Percentiles rank a stretch among this genome's conserved stretches.
These are phyloP conservation scores for Lithocarpus polystachyus DNA, from an alignment of 306 rosid species.

Conservation along the genomic window DNA sequence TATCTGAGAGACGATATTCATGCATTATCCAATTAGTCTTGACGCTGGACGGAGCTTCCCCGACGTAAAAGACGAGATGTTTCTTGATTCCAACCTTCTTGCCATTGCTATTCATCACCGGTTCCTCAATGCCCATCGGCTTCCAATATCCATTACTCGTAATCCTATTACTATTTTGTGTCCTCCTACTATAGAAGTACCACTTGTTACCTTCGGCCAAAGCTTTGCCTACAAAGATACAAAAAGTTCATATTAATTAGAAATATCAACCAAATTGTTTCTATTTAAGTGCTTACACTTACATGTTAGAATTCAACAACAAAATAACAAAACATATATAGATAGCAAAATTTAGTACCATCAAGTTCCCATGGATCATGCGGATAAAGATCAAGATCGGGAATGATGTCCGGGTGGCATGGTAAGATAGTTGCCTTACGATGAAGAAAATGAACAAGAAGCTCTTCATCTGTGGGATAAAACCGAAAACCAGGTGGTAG, in stretches of 20 bases:
- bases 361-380: constrained; percentile 87
- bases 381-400: constrained; percentile 83
- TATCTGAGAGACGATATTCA: constrained; percentile 65
- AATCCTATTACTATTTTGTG: constrained; percentile 41
- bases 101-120: constrained; percentile 44
- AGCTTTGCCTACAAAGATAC: constrained; percentile 61
- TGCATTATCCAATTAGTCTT: constrained; percentile 93
- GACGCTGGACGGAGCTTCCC: constrained; percentile 49
- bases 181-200: constrained; percentile 85
- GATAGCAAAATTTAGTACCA: constrained; percentile 32
- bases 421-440: constrained; percentile 84
- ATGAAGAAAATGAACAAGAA: constrained; percentile 85
- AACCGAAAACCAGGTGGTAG: constrained; percentile 94
- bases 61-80: constrained; percentile 52
- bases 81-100: constrained; percentile 73
- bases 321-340: background rate
- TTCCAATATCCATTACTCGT: constrained; percentile 76
- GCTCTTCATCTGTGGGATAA: constrained; percentile 90
- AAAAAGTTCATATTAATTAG: no score
- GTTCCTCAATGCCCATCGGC: constrained; percentile 65
- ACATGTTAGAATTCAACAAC: no score
- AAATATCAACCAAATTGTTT: no score
- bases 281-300: no score
- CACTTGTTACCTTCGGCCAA: constrained; percentile 81
- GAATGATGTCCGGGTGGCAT: constrained; percentile 91